Percentiles rank a stretch among this genome's conserved stretches.
These are phyloP conservation scores for Acorus calamus DNA, from an alignment of 106 monocot species.

Conservation along the genomic window DNA sequence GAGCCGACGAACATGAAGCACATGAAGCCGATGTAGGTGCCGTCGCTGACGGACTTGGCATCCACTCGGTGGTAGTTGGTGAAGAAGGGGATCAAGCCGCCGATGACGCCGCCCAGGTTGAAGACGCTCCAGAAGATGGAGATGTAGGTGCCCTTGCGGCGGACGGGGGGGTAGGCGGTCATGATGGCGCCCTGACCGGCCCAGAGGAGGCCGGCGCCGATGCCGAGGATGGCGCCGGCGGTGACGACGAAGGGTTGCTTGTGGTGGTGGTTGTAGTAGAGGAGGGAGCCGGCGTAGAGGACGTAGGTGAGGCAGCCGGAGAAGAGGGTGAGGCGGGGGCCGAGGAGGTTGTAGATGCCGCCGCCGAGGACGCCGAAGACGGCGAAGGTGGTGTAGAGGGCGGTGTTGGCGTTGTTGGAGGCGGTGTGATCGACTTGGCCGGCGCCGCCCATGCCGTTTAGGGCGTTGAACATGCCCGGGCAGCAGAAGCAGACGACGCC, in stretches of 20 bases:
- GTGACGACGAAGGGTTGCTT: slow-evolving; percentile 55
- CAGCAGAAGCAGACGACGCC: slow-evolving; percentile 97
- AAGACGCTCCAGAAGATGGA: slow-evolving; percentile 89
- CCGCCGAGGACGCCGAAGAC: slow-evolving; percentile 85
- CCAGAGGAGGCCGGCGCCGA: slow-evolving; percentile 86
- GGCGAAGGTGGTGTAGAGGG: slow-evolving; percentile 85
- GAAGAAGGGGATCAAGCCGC: slow-evolving; percentile 84
- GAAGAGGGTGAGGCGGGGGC: slow-evolving; percentile 83
- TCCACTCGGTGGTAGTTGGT: slow-evolving; percentile 59
- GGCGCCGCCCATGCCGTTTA: slow-evolving; percentile 91
- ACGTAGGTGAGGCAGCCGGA: slow-evolving; percentile 70
- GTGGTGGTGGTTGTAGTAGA: slow-evolving; percentile 79
- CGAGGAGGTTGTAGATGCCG: slow-evolving; percentile 80
- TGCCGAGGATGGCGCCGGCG: slow-evolving; percentile 72
- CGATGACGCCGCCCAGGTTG: slow-evolving; percentile 90
- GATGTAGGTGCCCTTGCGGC: slow-evolving; percentile 67
- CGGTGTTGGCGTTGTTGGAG: slow-evolving; percentile 94
- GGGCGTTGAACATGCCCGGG: slow-evolving; percentile 99
- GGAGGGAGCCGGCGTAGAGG: slow-evolving; percentile 85
- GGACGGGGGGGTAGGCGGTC: slow-evolving; percentile 68
- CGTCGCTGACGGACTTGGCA: slow-evolving; percentile 76
- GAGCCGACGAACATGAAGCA: slow-evolving; percentile 77
- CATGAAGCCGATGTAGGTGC: slow-evolving; percentile 92
- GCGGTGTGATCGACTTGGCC: slow-evolving; percentile 62
- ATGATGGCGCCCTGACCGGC: slow-evolving; percentile 85